Evolutionary conservation across 257 asterid species (phyloP).

Genomic region (Petunia axillaris): DNA sequence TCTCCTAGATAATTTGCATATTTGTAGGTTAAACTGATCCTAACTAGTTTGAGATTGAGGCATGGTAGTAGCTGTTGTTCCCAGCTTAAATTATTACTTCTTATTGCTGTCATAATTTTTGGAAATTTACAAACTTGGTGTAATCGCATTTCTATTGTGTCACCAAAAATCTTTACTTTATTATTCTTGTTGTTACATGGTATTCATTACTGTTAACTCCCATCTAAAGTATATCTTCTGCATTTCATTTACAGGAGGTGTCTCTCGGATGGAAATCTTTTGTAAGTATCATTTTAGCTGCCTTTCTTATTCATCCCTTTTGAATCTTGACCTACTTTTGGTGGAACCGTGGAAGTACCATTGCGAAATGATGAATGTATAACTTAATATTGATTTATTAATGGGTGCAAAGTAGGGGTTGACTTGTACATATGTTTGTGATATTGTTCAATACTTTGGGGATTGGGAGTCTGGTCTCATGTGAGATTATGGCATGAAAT

Average conservation of each 20-base stretch:
- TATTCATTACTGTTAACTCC: constrained; percentile 10
- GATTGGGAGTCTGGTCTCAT: neutral
- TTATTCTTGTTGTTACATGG: neutral
- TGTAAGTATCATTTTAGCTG: constrained; percentile 57
- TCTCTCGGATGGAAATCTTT: constrained; percentile 86
- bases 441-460: neutral
- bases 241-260: constrained; percentile 55
- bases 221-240: constrained; percentile 29
- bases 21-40: neutral
- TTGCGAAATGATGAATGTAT: constrained; percentile 12
- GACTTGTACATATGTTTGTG: neutral
- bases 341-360: neutral
- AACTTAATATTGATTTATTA: neutral
- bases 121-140: neutral
- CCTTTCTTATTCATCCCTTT: constrained; percentile 20
- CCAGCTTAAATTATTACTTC: neutral
- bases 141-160: neutral
- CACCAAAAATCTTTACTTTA: neutral
- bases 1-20: too few relatives aligned
- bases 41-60: neutral
- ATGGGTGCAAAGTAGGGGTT: neutral
- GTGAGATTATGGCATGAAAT: neutral
- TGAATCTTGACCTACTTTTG: neutral
- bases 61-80: neutral
- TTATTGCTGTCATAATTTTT: neutral